These are phyloP conservation scores for Puccinia coronata DNA, from an alignment of 1,284 basidiomycete species.

Conservation along the genomic window DNA sequence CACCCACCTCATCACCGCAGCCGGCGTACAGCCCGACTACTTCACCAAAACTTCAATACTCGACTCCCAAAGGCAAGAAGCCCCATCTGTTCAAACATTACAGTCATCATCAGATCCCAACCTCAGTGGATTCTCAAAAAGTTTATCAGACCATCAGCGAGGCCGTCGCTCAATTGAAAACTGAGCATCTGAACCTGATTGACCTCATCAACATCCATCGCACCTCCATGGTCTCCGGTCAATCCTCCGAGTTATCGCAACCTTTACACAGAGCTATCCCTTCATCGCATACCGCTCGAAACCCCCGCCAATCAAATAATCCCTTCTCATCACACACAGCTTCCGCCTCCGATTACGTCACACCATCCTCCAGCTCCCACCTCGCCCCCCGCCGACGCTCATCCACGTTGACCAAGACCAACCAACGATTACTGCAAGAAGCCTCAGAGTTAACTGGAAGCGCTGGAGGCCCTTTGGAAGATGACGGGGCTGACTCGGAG, in stretches of 20 bases:
- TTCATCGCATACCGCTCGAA: background rate
- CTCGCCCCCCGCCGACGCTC: background rate
- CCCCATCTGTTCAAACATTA: slow-evolving; percentile 34
- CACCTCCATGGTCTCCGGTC: slow-evolving; percentile 28
- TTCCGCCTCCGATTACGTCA: background rate
- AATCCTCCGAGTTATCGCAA: slow-evolving; percentile 22
- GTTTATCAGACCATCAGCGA: slow-evolving; percentile 34
- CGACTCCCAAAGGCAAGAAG: slow-evolving; percentile 35
- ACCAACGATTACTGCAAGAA: background rate
- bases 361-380: background rate
- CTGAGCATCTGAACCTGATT: slow-evolving; percentile 35
- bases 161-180: slow-evolving; percentile 30
- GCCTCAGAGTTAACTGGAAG: background rate
- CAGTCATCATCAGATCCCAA: background rate
- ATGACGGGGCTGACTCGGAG: slow-evolving; percentile 28
- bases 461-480: slow-evolving; percentile 5
- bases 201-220: slow-evolving; percentile 46
- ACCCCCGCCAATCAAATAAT: background rate
- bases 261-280: background rate
- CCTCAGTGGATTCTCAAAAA: slow-evolving; percentile 20
- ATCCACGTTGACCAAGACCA: slow-evolving; percentile 22
- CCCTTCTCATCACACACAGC: background rate
- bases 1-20: background rate
- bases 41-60: slow-evolving; percentile 5
- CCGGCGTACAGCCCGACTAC: background rate